Evolutionary conservation across 169 alveolate species (phyloP).

Genomic region (Eimeria zaria): DNA sequence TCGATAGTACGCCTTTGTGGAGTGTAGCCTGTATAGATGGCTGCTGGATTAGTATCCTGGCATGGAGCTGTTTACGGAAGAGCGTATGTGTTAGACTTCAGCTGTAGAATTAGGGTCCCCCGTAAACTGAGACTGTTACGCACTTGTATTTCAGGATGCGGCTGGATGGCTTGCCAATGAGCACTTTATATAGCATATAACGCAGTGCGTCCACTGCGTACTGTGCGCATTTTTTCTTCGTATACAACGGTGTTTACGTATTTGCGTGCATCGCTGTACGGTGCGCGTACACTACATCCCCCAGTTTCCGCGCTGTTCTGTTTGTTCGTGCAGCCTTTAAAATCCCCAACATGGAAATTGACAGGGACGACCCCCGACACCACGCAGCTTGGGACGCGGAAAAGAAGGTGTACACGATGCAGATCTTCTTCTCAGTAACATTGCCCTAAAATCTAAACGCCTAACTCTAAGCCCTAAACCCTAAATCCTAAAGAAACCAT

Average conservation of each 20-base stretch:
- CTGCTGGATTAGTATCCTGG: not conserved
- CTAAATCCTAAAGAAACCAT: not conserved
- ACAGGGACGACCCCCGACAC: slow-evolving; percentile 92
- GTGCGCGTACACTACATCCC: not conserved
- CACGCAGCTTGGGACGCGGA: slow-evolving; percentile 94
- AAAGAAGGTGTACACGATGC: slow-evolving; percentile 92
- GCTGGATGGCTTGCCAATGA: not conserved
- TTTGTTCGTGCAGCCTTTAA: slow-evolving; percentile 90
- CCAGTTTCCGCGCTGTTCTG: not conserved
- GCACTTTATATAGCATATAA: not conserved
- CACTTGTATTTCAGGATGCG: not conserved
- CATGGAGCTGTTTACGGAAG: not conserved
- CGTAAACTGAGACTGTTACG: not conserved
- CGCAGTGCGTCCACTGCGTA: not conserved
- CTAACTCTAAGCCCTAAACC: not conserved
- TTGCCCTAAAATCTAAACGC: not conserved
- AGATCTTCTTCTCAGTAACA: slow-evolving; percentile 87
- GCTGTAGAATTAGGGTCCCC: not conserved
- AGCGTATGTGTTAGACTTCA: not conserved
- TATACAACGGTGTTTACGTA: not conserved
- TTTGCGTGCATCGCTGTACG: not conserved
- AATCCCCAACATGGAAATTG: slow-evolving; percentile 95
- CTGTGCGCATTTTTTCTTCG: not conserved
- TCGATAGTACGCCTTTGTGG: not conserved
- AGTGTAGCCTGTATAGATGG: not conserved